Evolutionary conservation across 345 rosid genomes (phyloP), one percentile per base, ranked within the genome.

Genomic region (Populus euphratica): DNA sequence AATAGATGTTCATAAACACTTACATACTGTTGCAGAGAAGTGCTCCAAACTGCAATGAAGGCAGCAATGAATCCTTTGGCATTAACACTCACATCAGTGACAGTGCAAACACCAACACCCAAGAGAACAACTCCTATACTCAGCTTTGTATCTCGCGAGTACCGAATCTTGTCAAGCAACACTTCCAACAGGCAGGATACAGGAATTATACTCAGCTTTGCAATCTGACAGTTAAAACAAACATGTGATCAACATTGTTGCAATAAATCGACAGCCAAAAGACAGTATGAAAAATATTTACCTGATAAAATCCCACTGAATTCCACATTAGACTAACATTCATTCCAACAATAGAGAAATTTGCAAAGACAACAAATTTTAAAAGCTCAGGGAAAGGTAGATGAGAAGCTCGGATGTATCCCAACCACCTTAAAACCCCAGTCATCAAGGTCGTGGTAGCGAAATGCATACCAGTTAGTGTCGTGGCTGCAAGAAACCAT

Each of bases 301-400:
- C 99, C 99, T 96, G 98, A 86, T 96, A 96, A 79, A 96, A 96
- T 39, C 99, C 99, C 21, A 96, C 99, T 33, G 99, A 94, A 43
- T 94, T 96, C 99, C 97, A 96, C 99, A 96, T 94, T 68, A 96
- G 84, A 82, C 99, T 96, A 67, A 96, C 95, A 61, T 96, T 96
- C 99, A 96, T 96, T 76, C 99, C 98, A 86, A 96, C 98, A 59
- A 96, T 92, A 8, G 99, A 96, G 86, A 96, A 96, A 84, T 94
- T 96, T 29, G 97, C 99, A 70, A 93, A 96, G 78, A 96, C 25
- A 72, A 96, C 97, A 79, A 91, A 96, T 81, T 85, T 96, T 41
- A 92, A 56, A 82, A 96, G 91, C 72, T 96, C 99, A 29, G 85
- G 65, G 43, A 86, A 77, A 2, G 98, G 99, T 77, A 94, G 86